These are phyloP conservation scores for Amanita fuliginea DNA, from an alignment of 768 basidiomycete species.

Conservation along the genomic window DNA sequence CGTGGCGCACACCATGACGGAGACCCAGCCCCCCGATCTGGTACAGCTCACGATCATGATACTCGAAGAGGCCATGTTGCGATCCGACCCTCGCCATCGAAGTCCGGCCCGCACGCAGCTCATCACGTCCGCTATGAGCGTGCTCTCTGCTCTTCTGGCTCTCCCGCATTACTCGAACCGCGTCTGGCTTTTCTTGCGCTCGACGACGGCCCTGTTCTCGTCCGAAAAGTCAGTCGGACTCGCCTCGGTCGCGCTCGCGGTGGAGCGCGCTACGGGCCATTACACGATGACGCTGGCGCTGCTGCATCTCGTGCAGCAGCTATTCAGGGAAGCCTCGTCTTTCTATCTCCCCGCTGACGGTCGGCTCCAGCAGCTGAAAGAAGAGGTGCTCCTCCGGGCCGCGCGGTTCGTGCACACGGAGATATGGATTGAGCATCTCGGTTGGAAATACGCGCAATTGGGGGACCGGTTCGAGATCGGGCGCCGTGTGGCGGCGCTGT, in stretches of 20 bases:
- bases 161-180: constrained; percentile 68
- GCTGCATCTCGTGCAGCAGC: constrained; percentile 62
- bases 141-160: constrained; percentile 67
- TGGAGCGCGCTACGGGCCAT: constrained; percentile 59
- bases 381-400: constrained; percentile 74
- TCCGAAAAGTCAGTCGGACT: constrained; percentile 43
- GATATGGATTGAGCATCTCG: constrained; percentile 77
- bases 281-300: constrained; percentile 80
- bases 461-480: constrained; percentile 82
- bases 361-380: constrained; percentile 63
- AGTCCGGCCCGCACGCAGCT: constrained; percentile 44
- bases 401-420: constrained; percentile 73
- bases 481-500: constrained; percentile 52
- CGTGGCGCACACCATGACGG: constrained; percentile 39
- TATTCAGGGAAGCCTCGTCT: constrained; percentile 63
- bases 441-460: constrained; percentile 79
- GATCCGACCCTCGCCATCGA: constrained; percentile 28
- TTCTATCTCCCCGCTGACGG: constrained; percentile 46
- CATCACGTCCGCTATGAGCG: constrained; percentile 73
- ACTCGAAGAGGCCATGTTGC: constrained; percentile 65
- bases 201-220: constrained; percentile 68
- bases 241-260: constrained; percentile 54
- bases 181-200: constrained; percentile 83
- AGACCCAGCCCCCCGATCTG: constrained; percentile 53
- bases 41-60: constrained; percentile 76